A percentile compares a stretch with the other conserved stretches of the same genome.
Evolutionary conservation across 176 grass and related monocot genomes (phyloP).

Genomic region (Musa acuminata): DNA sequence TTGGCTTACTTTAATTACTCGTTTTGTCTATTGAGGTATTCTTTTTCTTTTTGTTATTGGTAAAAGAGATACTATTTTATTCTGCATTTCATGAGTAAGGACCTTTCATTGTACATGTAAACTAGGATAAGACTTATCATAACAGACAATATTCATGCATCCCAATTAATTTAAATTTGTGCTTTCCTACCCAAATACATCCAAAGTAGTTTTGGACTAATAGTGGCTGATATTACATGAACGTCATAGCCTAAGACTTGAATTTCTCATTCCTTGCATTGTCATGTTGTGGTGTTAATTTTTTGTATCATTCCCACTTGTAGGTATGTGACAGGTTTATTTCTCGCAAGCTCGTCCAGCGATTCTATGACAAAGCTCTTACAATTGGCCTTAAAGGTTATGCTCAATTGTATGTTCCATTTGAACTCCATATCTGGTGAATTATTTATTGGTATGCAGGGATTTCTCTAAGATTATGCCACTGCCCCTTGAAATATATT

Average conservation of each 20-base stretch:
- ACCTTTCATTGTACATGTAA: not conserved
- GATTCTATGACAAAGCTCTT: slow-evolving; percentile 84
- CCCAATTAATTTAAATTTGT: not conserved
- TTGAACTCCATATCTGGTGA: slow-evolving; percentile 8
- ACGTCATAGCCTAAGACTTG: too few species aligned
- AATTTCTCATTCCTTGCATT: not conserved
- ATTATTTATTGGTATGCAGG: not conserved
- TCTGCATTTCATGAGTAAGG: not conserved
- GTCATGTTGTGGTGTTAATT: slow-evolving; percentile 16
- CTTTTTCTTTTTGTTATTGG: not conserved
- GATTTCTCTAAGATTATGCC: not conserved
- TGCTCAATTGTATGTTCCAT: slow-evolving; percentile 73
- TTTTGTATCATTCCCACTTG: slow-evolving; percentile 22
- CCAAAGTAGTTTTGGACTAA: not conserved
- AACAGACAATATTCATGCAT: not conserved
- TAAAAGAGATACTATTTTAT: not conserved
- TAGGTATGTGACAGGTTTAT: slow-evolving; percentile 96
- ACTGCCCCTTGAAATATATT: not conserved
- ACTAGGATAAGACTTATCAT: not conserved
- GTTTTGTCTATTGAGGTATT: not conserved
- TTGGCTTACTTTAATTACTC: too few species aligned
- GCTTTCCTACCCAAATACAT: not conserved
- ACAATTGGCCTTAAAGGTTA: slow-evolving; percentile 92
- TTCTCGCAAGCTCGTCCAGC: slow-evolving; percentile 73
- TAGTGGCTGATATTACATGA: not conserved